Percentiles rank a stretch among this genome's conserved stretches.
These are phyloP conservation scores for Sphaerulina vaccinii DNA, from an alignment of 2,329 filamentous ascomycete species.

Conservation along the genomic window DNA sequence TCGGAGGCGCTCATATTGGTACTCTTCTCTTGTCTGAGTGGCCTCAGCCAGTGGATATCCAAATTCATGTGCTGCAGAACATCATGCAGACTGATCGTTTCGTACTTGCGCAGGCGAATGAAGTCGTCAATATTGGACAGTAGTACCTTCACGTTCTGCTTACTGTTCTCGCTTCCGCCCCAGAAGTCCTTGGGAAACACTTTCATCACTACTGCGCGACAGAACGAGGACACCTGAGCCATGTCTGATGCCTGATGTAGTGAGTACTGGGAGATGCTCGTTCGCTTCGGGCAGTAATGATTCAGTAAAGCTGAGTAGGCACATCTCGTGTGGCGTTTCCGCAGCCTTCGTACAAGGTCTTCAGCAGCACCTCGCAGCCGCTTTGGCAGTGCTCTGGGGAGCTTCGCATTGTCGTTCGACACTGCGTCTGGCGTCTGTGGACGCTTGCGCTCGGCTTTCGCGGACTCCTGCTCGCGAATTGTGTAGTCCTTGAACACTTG, in stretches of 20 bases:
- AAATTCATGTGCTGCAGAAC: slow-evolving; percentile 69
- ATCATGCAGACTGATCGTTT: slow-evolving; percentile 76
- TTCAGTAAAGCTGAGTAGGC: slow-evolving; percentile 75
- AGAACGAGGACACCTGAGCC: slow-evolving; percentile 78
- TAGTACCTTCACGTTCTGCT: slow-evolving; percentile 62
- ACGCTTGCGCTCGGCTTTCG: slow-evolving; percentile 8
- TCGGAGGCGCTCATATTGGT: slow-evolving; percentile 69
- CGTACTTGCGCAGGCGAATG: slow-evolving; percentile 73
- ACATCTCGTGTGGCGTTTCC: slow-evolving; percentile 69
- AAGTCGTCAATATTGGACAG: slow-evolving; percentile 74
- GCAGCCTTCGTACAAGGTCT: slow-evolving; percentile 65
- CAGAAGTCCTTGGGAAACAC: slow-evolving; percentile 75
- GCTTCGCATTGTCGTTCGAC: background rate
- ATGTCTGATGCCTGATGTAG: slow-evolving; percentile 67
- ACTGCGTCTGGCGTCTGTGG: background rate
- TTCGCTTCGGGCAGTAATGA: slow-evolving; percentile 69
- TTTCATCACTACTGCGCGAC: slow-evolving; percentile 69
- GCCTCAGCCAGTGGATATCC: slow-evolving; percentile 63
- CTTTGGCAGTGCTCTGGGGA: slow-evolving; percentile 53
- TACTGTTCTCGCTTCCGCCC: slow-evolving; percentile 57
- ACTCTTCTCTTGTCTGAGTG: slow-evolving; percentile 45
- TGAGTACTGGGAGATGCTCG: slow-evolving; percentile 40
- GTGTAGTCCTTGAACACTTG: slow-evolving; percentile 84
- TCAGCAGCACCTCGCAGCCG: slow-evolving; percentile 64
- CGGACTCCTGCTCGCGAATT: slow-evolving; percentile 78